These are phyloP conservation scores for Pelargonium citronellum DNA, from an alignment of 441 rosid species.

Conservation along the genomic window DNA sequence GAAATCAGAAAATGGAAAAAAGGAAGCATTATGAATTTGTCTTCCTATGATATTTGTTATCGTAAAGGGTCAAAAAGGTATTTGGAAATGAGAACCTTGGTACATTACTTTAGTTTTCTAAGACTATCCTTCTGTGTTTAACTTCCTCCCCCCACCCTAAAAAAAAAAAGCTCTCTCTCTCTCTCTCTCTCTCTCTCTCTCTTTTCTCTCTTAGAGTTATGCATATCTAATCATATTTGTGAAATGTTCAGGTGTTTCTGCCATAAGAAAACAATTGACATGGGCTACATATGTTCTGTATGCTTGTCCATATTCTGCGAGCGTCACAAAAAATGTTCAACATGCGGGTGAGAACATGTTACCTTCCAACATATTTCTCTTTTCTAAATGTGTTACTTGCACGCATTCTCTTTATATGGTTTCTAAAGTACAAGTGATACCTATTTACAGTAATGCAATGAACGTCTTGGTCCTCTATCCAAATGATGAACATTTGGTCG, in stretches of 20 bases:
- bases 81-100: neutral
- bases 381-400: slow-evolving; percentile 6
- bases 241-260: slow-evolving; percentile 79
- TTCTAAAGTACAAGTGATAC: neutral
- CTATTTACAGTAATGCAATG: neutral
- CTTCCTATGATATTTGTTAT: neutral
- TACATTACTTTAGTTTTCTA: too few species aligned
- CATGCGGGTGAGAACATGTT: slow-evolving; percentile 67
- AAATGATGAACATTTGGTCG: neutral
- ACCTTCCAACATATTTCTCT: slow-evolving; percentile 1
- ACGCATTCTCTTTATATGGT: neutral
- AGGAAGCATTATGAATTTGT: neutral
- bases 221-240: slow-evolving; percentile 9
- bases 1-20: neutral
- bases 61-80: neutral
- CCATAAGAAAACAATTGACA: slow-evolving; percentile 90
- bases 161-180: too few species aligned
- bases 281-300: slow-evolving; percentile 93
- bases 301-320: slow-evolving; percentile 89
- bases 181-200: neutral
- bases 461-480: neutral
- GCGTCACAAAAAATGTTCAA: slow-evolving; percentile 87
- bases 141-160: too few species aligned
- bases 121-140: too few species aligned
- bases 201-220: neutral